Conservation (phyloP, 2,329 filamentous ascomycete species). For the Trichoderma citrinoviride region DNA sequence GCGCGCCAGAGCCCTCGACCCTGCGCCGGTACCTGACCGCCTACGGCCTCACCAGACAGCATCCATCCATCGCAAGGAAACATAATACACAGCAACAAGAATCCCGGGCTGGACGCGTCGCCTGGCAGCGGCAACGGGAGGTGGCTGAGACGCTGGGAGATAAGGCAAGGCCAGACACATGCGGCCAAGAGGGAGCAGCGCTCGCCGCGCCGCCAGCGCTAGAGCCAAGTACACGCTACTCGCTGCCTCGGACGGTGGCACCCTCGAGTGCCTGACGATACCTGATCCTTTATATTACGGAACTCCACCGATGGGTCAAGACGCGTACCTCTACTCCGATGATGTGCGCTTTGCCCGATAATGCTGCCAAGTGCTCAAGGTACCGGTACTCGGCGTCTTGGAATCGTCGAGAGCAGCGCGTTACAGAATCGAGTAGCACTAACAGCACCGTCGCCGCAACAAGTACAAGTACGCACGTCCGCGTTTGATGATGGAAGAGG, state of each 20-base stretch:
- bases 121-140: slow-evolving; percentile 13
- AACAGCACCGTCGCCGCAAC: background rate
- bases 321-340: background rate
- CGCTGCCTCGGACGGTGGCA: background rate
- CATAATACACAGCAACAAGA: background rate
- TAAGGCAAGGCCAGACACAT: slow-evolving; percentile 18
- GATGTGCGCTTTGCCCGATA: accelerated
- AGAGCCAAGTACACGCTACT: slow-evolving; percentile 15
- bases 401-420: background rate
- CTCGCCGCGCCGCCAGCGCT: background rate
- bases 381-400: background rate
- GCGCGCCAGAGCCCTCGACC: too few relatives aligned
- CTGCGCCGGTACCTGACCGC: slow-evolving; percentile 1
- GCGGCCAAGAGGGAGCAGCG: background rate
- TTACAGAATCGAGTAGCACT: background rate
- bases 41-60: background rate
- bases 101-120: slow-evolving; percentile 12
- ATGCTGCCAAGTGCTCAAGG: background rate
- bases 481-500: slow-evolving; percentile 6
- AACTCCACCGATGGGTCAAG: slow-evolving; percentile 7
- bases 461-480: background rate
- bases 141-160: slow-evolving; percentile 20
- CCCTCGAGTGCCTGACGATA: background rate
- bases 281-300: slow-evolving; percentile 16
- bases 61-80: background rate